phyloP scores from a whole-genome alignment of 2,329 filamentous ascomycete species.

The Cyclaneusma minus region DNA sequence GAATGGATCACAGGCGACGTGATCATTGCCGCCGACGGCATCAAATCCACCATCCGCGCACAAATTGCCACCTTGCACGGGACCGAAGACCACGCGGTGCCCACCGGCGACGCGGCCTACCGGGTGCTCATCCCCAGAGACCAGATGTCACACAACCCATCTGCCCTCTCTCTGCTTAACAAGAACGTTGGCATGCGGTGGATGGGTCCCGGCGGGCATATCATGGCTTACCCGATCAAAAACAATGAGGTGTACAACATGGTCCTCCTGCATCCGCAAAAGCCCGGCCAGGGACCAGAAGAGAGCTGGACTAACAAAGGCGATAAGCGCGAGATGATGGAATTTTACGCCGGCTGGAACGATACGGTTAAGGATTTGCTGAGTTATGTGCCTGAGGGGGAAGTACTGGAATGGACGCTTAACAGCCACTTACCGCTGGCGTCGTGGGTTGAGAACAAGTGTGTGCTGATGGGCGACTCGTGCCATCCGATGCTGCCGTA shows the following conservation, averaged over 20 bases:
- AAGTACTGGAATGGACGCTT: conserved; percentile 8
- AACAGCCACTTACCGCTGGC: conserved; percentile 1
- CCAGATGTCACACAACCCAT: no score
- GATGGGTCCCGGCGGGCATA: conserved; percentile 15
- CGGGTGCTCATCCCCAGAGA: conserved; percentile 34
- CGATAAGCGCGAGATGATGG: conserved; percentile 3
- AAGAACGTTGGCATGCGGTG: conserved; percentile 9
- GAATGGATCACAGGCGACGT: conserved; percentile 28
- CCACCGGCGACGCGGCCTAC: conserved; percentile 37
- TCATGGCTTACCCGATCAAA: conserved; percentile 17
- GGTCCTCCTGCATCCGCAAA: conserved; percentile 11
- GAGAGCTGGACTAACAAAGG: conserved; percentile 5
- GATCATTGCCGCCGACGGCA: conserved; percentile 28
- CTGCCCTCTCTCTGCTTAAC: no score
- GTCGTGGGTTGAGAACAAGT: conserved; percentile 4
- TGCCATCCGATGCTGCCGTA: conserved; percentile 50
- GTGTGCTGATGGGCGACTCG: conserved; percentile 33
- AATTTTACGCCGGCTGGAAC: conserved; percentile 6
- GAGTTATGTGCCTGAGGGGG: conserved; percentile 4
- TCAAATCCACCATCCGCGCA: conserved; percentile 21
- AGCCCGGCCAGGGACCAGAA: conserved; percentile 5
- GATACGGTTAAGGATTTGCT: conserved; percentile 6
- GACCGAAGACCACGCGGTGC: conserved; percentile 23
- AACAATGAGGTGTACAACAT: conserved; percentile 12
- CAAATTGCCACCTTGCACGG: conserved; percentile 20